phyloP scores from a whole-genome alignment of 1,284 basidiomycete species.

The Tremellales sp. region DNA sequence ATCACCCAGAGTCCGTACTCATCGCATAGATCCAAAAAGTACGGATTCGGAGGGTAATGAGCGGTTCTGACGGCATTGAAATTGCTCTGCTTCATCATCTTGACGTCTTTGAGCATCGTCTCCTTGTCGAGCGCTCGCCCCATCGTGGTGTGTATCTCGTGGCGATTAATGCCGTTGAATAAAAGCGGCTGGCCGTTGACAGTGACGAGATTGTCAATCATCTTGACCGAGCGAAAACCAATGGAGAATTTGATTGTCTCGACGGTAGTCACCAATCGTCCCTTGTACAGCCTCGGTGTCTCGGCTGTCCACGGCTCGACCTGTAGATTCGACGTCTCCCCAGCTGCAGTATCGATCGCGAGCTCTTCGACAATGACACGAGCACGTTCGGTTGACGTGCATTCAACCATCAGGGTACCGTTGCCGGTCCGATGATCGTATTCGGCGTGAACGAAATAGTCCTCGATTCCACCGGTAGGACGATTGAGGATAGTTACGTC shows the following conservation, averaged over 20 bases:
- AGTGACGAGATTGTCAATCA: conserved; percentile 17
- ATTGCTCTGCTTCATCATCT: conserved; percentile 26
- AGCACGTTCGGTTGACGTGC: conserved; percentile 10
- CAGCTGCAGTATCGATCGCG: conserved; percentile 13
- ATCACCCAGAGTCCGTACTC: conserved; percentile 28
- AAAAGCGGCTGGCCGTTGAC: conserved; percentile 21
- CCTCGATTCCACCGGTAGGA: conserved; percentile 8
- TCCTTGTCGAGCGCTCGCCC: conserved; percentile 15
- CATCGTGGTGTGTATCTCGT: conserved; percentile 20
- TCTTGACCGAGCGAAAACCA: conserved; percentile 20
- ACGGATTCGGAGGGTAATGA: conserved; percentile 24
- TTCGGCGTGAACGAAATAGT: conserved; percentile 21
- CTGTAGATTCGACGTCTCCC: conserved; percentile 1
- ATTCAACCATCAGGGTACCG: conserved; percentile 20
- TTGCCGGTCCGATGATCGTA: conserved; percentile 16
- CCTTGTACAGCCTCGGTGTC: conserved; percentile 10
- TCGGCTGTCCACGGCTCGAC: conserved; percentile 25
- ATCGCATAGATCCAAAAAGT: conserved; percentile 22
- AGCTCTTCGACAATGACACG: conserved; percentile 20
- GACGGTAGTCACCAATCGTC: conserved; percentile 5
- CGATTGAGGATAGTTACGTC: conserved; percentile 22
- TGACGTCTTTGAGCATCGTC: conserved; percentile 20
- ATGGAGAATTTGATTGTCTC: conserved; percentile 15
- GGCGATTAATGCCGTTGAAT: conserved; percentile 23
- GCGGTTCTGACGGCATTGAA: conserved; percentile 23